These are phyloP conservation scores for Antitrichia curtipendula DNA, from an alignment of 225 moss, liverwort and hornwort genomes.

Conservation along the genomic window DNA sequence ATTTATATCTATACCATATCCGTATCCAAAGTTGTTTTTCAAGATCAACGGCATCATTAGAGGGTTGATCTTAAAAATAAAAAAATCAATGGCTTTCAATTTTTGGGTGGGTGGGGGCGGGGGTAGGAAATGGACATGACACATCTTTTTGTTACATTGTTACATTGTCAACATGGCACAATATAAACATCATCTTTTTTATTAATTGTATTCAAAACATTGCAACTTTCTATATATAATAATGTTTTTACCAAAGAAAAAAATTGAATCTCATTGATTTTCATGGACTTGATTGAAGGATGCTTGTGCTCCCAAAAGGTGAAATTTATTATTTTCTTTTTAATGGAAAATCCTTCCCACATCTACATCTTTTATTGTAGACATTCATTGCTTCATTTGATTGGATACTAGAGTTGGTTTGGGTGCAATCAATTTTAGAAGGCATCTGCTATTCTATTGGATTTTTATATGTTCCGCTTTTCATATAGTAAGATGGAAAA, in stretches of 20 bases:
- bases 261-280: fast-evolving
- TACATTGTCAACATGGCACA: not conserved
- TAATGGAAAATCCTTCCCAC: not conserved
- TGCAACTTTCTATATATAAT: not conserved
- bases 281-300: fast-evolving
- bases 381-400: not conserved
- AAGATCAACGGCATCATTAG: too few species aligned
- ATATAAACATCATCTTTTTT: not conserved
- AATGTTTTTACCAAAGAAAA: fast-evolving
- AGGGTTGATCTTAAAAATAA: too few species aligned
- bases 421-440: not conserved
- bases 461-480: not conserved
- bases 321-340: too few species aligned
- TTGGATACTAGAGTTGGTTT: not conserved
- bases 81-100: too few species aligned
- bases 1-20: too few species aligned
- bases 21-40: too few species aligned
- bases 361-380: fast-evolving
- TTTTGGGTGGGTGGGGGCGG: too few species aligned
- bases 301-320: fast-evolving
- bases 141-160: too few species aligned
- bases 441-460: not conserved
- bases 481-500: too few species aligned
- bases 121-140: too few species aligned
- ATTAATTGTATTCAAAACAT: not conserved